A percentile compares a stretch with the other conserved stretches of the same genome.
phyloP scores from a whole-genome alignment of 495 filamentous ascomycete genomes.

The Penicillium tannophilum region DNA sequence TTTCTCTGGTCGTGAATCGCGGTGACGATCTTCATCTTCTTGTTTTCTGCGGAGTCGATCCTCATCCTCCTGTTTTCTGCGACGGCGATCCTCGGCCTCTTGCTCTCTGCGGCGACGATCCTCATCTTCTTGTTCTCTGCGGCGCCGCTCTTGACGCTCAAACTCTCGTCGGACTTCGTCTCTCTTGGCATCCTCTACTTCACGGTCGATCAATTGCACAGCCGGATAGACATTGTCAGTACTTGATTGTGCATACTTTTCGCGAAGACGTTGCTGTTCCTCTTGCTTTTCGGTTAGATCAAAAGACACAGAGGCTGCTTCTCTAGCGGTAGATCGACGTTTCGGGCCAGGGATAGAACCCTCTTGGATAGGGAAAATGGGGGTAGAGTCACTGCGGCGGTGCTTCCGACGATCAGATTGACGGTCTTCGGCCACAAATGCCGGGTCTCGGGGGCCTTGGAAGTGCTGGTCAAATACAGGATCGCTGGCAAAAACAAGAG shows the following conservation, averaged over 20 bases:
- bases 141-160: conserved; percentile 24
- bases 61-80: conserved; percentile 23
- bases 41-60: conserved; percentile 21
- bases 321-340: conserved; percentile 42
- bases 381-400: conserved; percentile 40
- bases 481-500: conserved; percentile 34
- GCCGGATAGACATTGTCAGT: conserved; percentile 15
- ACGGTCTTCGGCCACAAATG: conserved; percentile 10
- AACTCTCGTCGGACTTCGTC: conserved; percentile 12
- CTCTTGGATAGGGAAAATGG: conserved; percentile 34
- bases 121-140: conserved; percentile 23
- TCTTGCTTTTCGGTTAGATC: conserved; percentile 49
- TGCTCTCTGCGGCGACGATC: conserved; percentile 14
- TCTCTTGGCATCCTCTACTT: conserved; percentile 21
- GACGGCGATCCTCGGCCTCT: conserved; percentile 23
- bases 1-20: conserved; percentile 20
- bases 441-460: conserved; percentile 28
- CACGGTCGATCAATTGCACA: conserved; percentile 38
- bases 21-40: conserved; percentile 25
- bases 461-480: conserved; percentile 27
- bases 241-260: conserved; percentile 14
- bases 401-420: conserved; percentile 13
- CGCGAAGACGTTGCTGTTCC: conserved; percentile 35
- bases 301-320: conserved; percentile 51
- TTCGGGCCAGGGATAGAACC: conserved; percentile 27